Evolutionary conservation across 1,284 basidiomycete genomes (phyloP).

Genomic region (Omphalotus olearius): DNA sequence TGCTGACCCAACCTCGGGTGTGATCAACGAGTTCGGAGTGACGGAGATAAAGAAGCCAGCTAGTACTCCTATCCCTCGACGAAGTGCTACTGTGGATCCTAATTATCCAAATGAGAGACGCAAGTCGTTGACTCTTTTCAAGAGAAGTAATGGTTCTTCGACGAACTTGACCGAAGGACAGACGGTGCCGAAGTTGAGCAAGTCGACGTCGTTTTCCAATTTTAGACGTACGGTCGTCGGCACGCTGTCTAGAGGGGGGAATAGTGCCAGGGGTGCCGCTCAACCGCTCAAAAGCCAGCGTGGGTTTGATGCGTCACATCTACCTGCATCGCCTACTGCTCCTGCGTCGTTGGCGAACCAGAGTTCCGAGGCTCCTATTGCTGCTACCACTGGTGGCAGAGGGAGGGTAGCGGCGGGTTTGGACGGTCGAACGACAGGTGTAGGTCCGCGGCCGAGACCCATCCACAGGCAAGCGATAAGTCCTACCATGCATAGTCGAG

Average conservation of each 20-base stretch:
- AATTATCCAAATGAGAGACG: not conserved
- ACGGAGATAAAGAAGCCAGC: not conserved
- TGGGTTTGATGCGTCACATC: slow-evolving; percentile 24
- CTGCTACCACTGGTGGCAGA: not conserved
- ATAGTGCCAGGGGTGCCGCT: slow-evolving; percentile 4
- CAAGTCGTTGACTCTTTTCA: not conserved
- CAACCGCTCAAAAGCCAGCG: not conserved
- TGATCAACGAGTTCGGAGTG: not conserved
- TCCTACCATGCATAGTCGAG: slow-evolving; percentile 54
- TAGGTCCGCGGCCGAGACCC: slow-evolving; percentile 2
- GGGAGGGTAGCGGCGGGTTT: not conserved
- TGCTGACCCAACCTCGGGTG: not conserved
- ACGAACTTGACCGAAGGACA: not conserved
- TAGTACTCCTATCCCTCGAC: not conserved
- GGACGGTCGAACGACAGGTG: not conserved
- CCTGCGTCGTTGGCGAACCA: slow-evolving; percentile 17
- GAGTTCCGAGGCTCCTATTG: slow-evolving; percentile 1
- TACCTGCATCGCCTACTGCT: slow-evolving; percentile 31
- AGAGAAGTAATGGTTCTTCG: not conserved
- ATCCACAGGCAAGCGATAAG: slow-evolving; percentile 37
- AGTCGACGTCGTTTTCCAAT: slow-evolving; percentile 30
- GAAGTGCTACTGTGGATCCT: not conserved
- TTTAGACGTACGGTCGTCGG: slow-evolving; percentile 36
- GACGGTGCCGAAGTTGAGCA: slow-evolving; percentile 17
- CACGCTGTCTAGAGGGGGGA: slow-evolving; percentile 19